These are phyloP conservation scores for Golubevia pallescens DNA, from an alignment of 1,284 basidiomycete genomes.

Conservation along the genomic window DNA sequence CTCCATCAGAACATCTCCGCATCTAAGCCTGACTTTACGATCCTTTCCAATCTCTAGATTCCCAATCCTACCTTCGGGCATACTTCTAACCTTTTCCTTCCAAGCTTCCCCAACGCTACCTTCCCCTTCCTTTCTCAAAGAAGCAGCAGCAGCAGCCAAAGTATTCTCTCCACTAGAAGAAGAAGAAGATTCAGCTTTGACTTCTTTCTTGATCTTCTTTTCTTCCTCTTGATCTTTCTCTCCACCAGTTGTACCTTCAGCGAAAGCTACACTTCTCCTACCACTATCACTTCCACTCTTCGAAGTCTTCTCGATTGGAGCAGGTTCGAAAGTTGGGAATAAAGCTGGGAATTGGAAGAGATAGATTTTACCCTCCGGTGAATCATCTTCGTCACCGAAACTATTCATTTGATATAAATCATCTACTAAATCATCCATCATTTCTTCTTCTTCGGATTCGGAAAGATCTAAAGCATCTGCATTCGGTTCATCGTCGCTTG, in stretches of 20 bases:
- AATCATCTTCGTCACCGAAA: constrained; percentile 23
- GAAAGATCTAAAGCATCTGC: constrained; percentile 55
- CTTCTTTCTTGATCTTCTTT: constrained; percentile 4
- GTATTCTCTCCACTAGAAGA: not conserved
- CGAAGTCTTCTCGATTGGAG: not conserved
- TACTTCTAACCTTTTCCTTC: constrained; percentile 1
- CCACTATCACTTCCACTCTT: constrained; percentile 4
- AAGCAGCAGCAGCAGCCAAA: not conserved
- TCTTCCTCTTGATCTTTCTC: constrained; percentile 6
- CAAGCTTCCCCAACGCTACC: not conserved
- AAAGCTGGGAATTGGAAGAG: constrained; percentile 58
- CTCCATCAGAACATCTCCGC: constrained; percentile 54
- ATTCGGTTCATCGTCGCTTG: constrained; percentile 21
- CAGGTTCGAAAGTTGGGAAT: constrained; percentile 33
- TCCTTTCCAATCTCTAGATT: constrained; percentile 48
- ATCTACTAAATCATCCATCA: constrained; percentile 50
- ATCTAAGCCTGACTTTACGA: constrained; percentile 42
- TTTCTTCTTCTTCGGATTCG: constrained; percentile 55
- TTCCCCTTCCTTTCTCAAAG: not conserved
- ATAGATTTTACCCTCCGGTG: constrained; percentile 40
- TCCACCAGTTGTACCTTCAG: constrained; percentile 40
- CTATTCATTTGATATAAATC: constrained; percentile 10
- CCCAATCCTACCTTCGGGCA: constrained; percentile 47
- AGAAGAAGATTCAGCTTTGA: not conserved
- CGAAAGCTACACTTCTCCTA: constrained; percentile 38